Evolutionary conservation across 176 grass and related monocot species (phyloP), one percentile per base, ranked within the genome.

Genomic region (Oryza rufipogon): DNA sequence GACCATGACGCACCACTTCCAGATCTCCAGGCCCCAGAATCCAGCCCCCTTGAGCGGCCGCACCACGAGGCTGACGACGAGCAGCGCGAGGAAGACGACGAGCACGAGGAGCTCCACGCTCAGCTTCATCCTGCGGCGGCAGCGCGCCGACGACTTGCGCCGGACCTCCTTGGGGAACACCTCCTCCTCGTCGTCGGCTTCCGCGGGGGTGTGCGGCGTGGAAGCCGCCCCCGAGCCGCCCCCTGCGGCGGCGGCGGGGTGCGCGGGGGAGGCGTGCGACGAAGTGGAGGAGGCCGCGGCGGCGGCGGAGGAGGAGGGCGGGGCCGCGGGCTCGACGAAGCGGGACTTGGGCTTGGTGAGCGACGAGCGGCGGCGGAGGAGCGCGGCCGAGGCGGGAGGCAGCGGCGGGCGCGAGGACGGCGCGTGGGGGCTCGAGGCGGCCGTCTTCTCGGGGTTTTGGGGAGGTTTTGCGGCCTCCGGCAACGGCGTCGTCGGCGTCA

Each of bases 1-100:
- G 52, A 96, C 89, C 87, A 99, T 91, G 64, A 99, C 76, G 75
- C 93, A 99, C 93, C 96, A 99, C 63, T 94, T 96, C 96, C 96
- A 99, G 77, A 99, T 96, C 74, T 90, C 87, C 39, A 94, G 68
- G 46, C 91, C 89, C 93, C 91, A 92, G 4, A 99, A 56, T 39
- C 73, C 75, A 33, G 34, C 26, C 3, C 83, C 83, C 74, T 90
- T 64, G 28, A 96, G 74, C 68, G 36, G 66, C 4, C 34, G 87
- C 68, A 82, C 78, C 23, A 92, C 72, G 66, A 94, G 91, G 83
- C 96, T 94, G 71, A 89, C 71, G 44, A 96, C 26, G 8, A 99
- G 91, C 68, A 89, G 85, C 23, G 83, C 89, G 60, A 96, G 90
- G 76, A 94, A 77, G 74, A 87, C 70, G n/a, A 96, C 75, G 13